phyloP scores from a whole-genome alignment of 2,329 filamentous ascomycete genomes.

The Sclerotinia borealis region DNA sequence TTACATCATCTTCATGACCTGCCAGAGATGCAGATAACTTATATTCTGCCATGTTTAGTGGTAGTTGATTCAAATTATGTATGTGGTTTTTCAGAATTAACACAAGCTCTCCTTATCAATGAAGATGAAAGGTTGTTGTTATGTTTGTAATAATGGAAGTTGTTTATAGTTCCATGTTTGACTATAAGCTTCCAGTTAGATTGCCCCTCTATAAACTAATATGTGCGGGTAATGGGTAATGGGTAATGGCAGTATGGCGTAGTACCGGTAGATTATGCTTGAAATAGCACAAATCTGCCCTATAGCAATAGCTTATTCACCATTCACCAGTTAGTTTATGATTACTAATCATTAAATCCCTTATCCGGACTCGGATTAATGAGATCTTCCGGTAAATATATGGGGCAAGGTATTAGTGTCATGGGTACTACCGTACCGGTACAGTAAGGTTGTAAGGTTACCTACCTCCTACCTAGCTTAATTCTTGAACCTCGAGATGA shows the following conservation, averaged over 20 bases:
- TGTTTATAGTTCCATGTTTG: conserved; percentile 14
- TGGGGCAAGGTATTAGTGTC: background rate
- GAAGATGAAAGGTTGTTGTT: background rate
- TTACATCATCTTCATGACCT: conserved; percentile 91
- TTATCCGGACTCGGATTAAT: conserved; percentile 9
- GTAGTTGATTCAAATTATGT: background rate
- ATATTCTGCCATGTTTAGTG: conserved; percentile 64
- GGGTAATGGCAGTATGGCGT: background rate
- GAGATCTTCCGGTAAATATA: background rate
- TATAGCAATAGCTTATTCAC: background rate
- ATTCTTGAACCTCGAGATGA: background rate
- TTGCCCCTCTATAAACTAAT: background rate
- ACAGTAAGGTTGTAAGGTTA: too few relatives aligned
- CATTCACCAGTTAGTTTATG: too few relatives aligned
- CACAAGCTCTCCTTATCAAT: conserved; percentile 2
- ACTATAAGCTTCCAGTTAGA: conserved; percentile 17
- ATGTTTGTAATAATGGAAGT: background rate
- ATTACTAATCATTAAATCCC: background rate
- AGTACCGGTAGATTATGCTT: too few relatives aligned
- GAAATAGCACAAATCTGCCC: background rate
- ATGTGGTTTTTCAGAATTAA: background rate
- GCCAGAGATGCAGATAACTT: conserved; percentile 86
- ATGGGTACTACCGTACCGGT: too few relatives aligned
- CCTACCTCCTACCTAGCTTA: too few relatives aligned
- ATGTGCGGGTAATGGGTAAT: background rate